A percentile compares a stretch with the other conserved stretches of the same genome.
Evolutionary conservation across 371 early-diverging fungal species (phyloP).

Genomic region (Mortierella sp.): DNA sequence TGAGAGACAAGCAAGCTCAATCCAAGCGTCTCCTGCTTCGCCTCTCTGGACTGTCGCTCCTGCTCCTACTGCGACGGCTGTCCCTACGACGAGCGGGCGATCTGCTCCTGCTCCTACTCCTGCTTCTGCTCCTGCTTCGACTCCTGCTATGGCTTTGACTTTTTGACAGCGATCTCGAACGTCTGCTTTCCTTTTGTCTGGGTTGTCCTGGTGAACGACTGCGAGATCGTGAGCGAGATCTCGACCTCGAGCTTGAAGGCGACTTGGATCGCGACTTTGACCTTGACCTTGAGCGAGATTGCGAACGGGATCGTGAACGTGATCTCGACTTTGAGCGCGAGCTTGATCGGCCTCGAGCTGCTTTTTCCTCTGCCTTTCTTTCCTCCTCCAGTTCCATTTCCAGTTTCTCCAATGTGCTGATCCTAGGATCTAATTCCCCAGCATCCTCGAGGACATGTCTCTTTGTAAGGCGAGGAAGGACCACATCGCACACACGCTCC

Average conservation of each 20-base stretch:
- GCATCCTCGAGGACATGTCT: slow-evolving; percentile 89
- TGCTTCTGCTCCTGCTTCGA: slow-evolving; percentile 17
- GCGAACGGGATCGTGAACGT: slow-evolving; percentile 17
- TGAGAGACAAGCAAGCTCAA: neutral
- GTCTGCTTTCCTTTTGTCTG: neutral
- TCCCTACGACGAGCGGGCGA: neutral
- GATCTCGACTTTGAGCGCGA: slow-evolving; percentile 38
- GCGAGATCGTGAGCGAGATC: slow-evolving; percentile 14
- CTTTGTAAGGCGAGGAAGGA: slow-evolving; percentile 87
- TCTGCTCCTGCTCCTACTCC: slow-evolving; percentile 11
- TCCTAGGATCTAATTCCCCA: slow-evolving; percentile 87
- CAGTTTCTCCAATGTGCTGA: slow-evolving; percentile 85
- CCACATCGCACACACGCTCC: slow-evolving; percentile 90
- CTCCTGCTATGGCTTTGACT: slow-evolving; percentile 27
- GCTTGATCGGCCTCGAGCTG: slow-evolving; percentile 16
- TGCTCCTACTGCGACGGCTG: slow-evolving; percentile 18
- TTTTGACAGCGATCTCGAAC: slow-evolving; percentile 8
- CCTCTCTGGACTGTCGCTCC: neutral
- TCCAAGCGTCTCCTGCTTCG: slow-evolving; percentile 10
- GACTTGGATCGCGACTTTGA: slow-evolving; percentile 10
- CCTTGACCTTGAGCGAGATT: slow-evolving; percentile 26
- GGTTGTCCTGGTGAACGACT: slow-evolving; percentile 10
- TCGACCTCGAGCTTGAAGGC: neutral
- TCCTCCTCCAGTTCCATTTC: slow-evolving; percentile 80
- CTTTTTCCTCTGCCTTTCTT: slow-evolving; percentile 31